Base-by-base conservation (phyloP, 2,329 filamentous ascomycete genomes). In the Taxawa tesnikishii region DNA sequence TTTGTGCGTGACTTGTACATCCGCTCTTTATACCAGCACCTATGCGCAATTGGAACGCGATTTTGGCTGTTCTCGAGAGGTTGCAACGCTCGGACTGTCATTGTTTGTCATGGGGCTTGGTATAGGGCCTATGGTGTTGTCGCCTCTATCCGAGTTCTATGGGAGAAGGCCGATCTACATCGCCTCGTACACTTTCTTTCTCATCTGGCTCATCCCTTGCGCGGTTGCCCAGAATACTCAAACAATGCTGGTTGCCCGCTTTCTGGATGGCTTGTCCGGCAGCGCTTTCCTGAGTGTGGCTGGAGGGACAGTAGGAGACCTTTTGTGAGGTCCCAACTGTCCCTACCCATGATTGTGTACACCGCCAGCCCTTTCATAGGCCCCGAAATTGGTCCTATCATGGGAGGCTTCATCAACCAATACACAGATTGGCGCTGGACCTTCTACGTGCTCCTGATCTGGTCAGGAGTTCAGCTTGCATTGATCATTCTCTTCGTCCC, bases 1-100 rank as follows among this genome's bases (percentile, higher is more conserved):
- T 28, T 65, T 90, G 37, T 88, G 83, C 55, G 85, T 94, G 33
- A 93, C 85, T 6, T 84, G 79, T 50, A 74, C 82, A 2, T 87
- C 80, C 29, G 90, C 84, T n/a, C 75, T 93, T 45, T 94, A 94
- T 56, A 88, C 84, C 1, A 73, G 74, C 9, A 90, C 82, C 0
- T 94, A 94, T 53, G 51, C 48, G 12, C 80, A 90, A 54, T 73
- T 94, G 56, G 73, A 78, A 40, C 59, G 64, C 15, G 81, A 92
- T 37, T 92, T 94, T 45, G 59, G 71, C 42, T 70, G 71, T 45
- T 79, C 80, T 0, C 68, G 72, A 34, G 63, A 83, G 30, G 68
- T 92, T 15, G 83, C 79, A 9, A 84, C 83, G 3, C 55, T 94
- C 7, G 88, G 87, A 0, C 61, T 94, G 31, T 85, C 82, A 1